Conservation (phyloP, 2,329 filamentous ascomycete species). For the Penicillium olsonii region DNA sequence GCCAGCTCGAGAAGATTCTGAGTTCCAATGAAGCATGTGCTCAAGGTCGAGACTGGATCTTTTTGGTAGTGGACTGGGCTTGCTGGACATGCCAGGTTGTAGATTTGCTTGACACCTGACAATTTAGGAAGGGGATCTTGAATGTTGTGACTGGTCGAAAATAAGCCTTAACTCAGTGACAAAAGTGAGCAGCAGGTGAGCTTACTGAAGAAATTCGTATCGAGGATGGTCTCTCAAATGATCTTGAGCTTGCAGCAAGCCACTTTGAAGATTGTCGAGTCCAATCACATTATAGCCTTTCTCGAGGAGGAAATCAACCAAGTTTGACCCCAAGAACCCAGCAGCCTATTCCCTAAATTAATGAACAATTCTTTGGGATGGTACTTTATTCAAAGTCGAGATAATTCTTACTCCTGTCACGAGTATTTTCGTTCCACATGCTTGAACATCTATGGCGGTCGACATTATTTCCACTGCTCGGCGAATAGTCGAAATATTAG, state of each 20-base stretch:
- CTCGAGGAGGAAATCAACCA: constrained; percentile 18
- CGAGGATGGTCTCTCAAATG: constrained; percentile 9
- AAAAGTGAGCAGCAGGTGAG: neutral
- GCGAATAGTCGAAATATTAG: no score
- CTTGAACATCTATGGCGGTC: neutral
- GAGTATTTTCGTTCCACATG: neutral
- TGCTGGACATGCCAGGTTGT: constrained; percentile 37
- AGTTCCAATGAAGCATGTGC: constrained; percentile 35
- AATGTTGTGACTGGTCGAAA: constrained; percentile 13
- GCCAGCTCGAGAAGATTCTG: constrained; percentile 34
- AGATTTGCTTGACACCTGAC: constrained; percentile 31
- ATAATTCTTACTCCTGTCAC: constrained; percentile 1
- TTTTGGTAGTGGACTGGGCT: constrained; percentile 36
- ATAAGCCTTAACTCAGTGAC: no score
- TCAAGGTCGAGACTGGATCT: constrained; percentile 32
- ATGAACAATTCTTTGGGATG: neutral
- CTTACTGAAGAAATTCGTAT: constrained; percentile 13
- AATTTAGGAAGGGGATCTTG: constrained; percentile 8
- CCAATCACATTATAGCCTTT: constrained; percentile 16
- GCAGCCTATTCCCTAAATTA: constrained; percentile 9
- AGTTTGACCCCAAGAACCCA: constrained; percentile 19
- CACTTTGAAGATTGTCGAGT: constrained; percentile 18
- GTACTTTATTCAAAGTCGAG: no score
- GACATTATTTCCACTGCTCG: neutral
- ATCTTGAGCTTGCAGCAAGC: constrained; percentile 10